phyloP scores from a whole-genome alignment of 441 rosid species.

The Corymbia calophylla region DNA sequence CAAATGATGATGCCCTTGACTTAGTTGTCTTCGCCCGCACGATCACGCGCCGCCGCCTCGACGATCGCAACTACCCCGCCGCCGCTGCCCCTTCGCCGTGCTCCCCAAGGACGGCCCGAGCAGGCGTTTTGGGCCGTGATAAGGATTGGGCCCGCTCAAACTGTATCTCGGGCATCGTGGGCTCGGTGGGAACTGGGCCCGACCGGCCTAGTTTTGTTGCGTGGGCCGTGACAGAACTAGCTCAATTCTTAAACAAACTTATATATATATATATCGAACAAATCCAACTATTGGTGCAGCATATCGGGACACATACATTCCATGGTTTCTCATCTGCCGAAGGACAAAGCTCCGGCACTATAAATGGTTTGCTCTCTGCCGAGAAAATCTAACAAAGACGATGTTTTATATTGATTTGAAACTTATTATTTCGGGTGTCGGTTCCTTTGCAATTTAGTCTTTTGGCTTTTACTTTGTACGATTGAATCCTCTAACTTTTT shows the following conservation, averaged over 20 bases:
- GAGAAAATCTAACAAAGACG: not conserved
- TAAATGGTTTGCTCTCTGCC: not conserved
- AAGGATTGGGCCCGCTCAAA: not conserved
- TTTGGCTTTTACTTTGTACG: rapidly evolving
- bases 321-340: not conserved
- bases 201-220: not conserved
- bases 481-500: not conserved
- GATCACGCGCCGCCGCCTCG: too few relatives aligned
- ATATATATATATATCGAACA: too few relatives aligned
- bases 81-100: not conserved
- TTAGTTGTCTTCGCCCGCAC: too few relatives aligned
- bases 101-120: not conserved
- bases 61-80: not conserved
- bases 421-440: not conserved
- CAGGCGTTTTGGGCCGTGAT: not conserved
- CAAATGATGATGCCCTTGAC: not conserved
- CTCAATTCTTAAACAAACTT: not conserved
- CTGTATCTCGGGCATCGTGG: not conserved
- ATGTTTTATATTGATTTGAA: not conserved
- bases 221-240: not conserved
- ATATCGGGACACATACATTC: not conserved
- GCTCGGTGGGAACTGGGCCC: not conserved
- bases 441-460: not conserved
- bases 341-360: not conserved
- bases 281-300: too few relatives aligned